Evolutionary conservation across 163 green algal species (phyloP), one percentile per base, ranked within the genome.

Genomic region (Scenedesmus sp.): DNA sequence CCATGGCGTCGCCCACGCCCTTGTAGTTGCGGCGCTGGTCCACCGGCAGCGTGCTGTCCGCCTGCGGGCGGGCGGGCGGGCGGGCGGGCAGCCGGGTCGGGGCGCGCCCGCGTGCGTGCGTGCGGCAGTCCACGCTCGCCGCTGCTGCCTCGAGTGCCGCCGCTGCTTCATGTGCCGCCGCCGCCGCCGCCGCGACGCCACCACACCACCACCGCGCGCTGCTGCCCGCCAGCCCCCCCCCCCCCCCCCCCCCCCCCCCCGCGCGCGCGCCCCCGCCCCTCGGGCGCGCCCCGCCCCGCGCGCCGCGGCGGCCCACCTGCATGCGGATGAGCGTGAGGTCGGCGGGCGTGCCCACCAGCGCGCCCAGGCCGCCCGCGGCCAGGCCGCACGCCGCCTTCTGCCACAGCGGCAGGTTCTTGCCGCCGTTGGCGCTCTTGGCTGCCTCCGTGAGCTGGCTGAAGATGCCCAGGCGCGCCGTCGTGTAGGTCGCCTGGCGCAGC

Each of bases 281-380:
- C n/a, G n/a, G n/a, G n/a, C n/a, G n/a, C n/a, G n/a, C n/a, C n/a
- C n/a, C n/a, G n/a, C n/a, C n/a, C n/a, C n/a, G n/a, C n/a, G n/a
- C n/a, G n/a, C n/a, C n/a, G n/a, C n/a, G n/a, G n/a, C n/a, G n/a
- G n/a, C n/a, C 15, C 14, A 85, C 89, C 88, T 97, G 93, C 94
- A 99, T 99, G 72, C 97, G 92, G 81, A 99, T 96, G 47, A 99
- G 91, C 4, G 95, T 94, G 28, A 99, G 89, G 84, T 99, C 97
- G 14, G 97, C 97, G 24, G 97, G 97, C 17, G 90, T 98, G 75
- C 97, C 97, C 0, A 99, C 92, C 47, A 98, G 83, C 0, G 97
- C 97, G 57, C 97, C 97, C 36, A 99, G 83, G 28, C 93, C 97
- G 65, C 97, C 97, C 4, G 97, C 97, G 33, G 89, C 87, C 63